phyloP scores from a whole-genome alignment of 2,329 filamentous ascomycete species.

The Botrytis tulipae region DNA sequence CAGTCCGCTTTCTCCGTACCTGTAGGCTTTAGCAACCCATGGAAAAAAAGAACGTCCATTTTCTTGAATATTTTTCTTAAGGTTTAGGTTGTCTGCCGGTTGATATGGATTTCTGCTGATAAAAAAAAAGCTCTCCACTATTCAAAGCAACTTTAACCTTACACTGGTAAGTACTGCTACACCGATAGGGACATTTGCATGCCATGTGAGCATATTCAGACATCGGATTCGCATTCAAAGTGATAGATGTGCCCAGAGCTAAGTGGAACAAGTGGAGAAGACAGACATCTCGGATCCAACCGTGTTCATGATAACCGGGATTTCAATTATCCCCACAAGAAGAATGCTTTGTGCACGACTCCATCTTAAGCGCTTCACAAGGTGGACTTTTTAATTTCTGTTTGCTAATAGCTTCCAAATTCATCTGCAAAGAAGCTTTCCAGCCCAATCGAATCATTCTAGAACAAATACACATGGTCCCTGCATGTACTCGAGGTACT shows the following conservation, averaged over 20 bases:
- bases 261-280: background rate
- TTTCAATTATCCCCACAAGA: slow-evolving; percentile 5
- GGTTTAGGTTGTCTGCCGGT: background rate
- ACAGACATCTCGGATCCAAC: background rate
- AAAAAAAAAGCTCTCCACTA: background rate
- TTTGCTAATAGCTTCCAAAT: slow-evolving; percentile 12
- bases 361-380: background rate
- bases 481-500: background rate
- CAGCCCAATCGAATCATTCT: slow-evolving; percentile 13
- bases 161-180: slow-evolving; percentile 7
- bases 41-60: background rate
- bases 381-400: background rate
- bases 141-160: background rate
- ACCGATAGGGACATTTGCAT: slow-evolving; percentile 1
- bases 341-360: background rate
- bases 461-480: background rate
- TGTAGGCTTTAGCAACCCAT: background rate
- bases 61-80: background rate
- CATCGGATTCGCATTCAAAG: background rate
- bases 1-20: background rate
- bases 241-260: slow-evolving; percentile 10
- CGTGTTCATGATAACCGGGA: background rate
- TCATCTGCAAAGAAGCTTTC: slow-evolving; percentile 5
- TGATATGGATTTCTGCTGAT: background rate
- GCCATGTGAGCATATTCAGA: slow-evolving; percentile 13